Conservation (phyloP, 768 basidiomycete genomes). For the Podaxis sp. region DNA sequence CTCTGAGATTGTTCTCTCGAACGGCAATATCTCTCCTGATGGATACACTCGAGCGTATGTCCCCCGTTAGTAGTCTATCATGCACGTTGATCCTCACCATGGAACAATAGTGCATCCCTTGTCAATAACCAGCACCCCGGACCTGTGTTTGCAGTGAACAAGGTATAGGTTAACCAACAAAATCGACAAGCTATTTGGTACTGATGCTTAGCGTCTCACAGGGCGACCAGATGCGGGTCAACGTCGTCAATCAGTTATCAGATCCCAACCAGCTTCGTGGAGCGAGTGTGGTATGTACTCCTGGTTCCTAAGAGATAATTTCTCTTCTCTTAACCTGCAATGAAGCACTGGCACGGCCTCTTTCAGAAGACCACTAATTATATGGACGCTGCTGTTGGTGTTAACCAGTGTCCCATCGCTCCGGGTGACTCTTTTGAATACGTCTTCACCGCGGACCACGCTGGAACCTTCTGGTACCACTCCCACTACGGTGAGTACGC, state of each 20-base stretch:
- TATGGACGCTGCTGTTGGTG: conserved; percentile 39
- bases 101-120: not conserved
- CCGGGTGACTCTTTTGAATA: conserved; percentile 38
- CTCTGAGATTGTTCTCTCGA: not conserved
- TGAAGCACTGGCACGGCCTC: conserved; percentile 26
- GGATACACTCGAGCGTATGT: not conserved
- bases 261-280: conserved; percentile 46
- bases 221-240: conserved; percentile 36
- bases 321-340: conserved; percentile 10
- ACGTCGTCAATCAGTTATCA: conserved; percentile 43
- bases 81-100: not conserved
- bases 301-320: not conserved
- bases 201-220: not conserved
- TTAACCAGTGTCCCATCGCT: conserved; percentile 41
- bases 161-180: not conserved
- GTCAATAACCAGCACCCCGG: not conserved
- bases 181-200: not conserved
- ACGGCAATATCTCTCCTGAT: not conserved
- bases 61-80: not conserved
- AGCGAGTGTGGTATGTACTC: conserved; percentile 44
- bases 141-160: not conserved
- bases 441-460: conserved; percentile 32
- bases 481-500: conserved; percentile 27
- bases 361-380: conserved; percentile 33
- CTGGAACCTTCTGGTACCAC: conserved; percentile 44